These are phyloP conservation scores for Mesembryanthemum crystallinum DNA, from an alignment of 148 eudicot genomes.

Conservation along the genomic window DNA sequence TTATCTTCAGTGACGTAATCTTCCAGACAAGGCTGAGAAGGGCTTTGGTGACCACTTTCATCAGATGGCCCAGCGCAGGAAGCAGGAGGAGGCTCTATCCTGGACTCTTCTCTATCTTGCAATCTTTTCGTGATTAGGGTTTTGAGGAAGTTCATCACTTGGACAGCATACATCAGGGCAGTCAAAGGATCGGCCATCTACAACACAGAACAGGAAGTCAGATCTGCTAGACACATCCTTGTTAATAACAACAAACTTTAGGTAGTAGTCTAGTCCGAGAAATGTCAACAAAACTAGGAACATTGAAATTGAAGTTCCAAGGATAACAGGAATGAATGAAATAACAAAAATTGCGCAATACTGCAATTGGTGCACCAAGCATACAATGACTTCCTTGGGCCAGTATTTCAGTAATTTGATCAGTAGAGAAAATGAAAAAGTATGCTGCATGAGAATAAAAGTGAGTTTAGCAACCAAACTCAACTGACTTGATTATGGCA, in stretches of 20 bases:
- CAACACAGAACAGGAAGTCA: conserved; percentile 12
- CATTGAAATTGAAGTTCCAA: no score
- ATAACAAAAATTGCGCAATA: no score
- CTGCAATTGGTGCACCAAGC: no score
- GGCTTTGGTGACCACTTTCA: conserved; percentile 65
- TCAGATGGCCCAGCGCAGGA: conserved; percentile 53
- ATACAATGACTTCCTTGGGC: background rate
- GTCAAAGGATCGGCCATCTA: conserved; percentile 96
- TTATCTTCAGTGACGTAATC: conserved; percentile 37
- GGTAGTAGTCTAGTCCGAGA: no score
- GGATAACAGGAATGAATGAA: no score
- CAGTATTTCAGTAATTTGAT: background rate
- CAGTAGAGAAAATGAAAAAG: background rate
- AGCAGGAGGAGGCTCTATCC: conserved; percentile 38
- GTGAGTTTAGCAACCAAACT: background rate
- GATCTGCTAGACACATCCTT: background rate
- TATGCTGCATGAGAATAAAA: background rate
- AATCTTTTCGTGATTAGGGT: conserved; percentile 71
- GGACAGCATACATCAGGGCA: conserved; percentile 88
- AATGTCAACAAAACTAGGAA: no score
- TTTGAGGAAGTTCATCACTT: conserved; percentile 96
- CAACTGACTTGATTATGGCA: no score
- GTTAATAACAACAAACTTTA: background rate
- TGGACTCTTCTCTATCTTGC: conserved; percentile 61
- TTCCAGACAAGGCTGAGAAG: conserved; percentile 42